Evolutionary conservation across 192 early-diverging fungal species (phyloP).

Genomic region (Backusella tuberculispora): DNA sequence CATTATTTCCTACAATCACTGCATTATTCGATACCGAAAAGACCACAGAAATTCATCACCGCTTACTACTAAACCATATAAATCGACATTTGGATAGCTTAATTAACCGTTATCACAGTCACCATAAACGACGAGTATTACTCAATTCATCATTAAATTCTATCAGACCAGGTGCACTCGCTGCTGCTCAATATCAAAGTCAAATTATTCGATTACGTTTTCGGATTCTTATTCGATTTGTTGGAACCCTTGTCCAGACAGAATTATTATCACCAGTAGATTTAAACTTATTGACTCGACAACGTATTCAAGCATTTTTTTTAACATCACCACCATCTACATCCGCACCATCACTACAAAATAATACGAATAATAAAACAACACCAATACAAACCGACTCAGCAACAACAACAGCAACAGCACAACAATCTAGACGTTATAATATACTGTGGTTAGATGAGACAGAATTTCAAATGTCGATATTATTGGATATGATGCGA

Average conservation of each 20-base stretch:
- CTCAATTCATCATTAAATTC: neutral
- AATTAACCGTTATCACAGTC: conserved; percentile 21
- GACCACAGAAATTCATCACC: neutral
- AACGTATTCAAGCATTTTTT: conserved; percentile 29
- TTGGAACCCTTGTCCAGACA: conserved; percentile 29
- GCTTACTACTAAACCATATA: conserved; percentile 24
- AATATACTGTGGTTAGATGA: conserved; percentile 8
- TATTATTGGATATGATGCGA: conserved; percentile 17
- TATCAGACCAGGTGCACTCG: neutral
- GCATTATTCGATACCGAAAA: conserved; percentile 18
- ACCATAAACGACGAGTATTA: conserved; percentile 16
- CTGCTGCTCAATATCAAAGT: neutral
- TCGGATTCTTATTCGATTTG: conserved; percentile 26
- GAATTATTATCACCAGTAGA: conserved; percentile 30
- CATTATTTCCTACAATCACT: neutral
- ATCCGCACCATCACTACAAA: neutral
- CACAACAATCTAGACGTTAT: neutral
- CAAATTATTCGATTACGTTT: conserved; percentile 6
- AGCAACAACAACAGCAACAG: conserved; percentile 2
- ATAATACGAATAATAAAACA: no score
- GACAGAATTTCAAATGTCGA: conserved; percentile 18
- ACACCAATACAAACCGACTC: neutral
- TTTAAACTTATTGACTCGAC: conserved; percentile 21
- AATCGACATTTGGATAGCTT: conserved; percentile 32
- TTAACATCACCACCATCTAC: neutral